Conservation (phyloP, 108 stramenopile genomes). For the Cyclotella baltica region DNA sequence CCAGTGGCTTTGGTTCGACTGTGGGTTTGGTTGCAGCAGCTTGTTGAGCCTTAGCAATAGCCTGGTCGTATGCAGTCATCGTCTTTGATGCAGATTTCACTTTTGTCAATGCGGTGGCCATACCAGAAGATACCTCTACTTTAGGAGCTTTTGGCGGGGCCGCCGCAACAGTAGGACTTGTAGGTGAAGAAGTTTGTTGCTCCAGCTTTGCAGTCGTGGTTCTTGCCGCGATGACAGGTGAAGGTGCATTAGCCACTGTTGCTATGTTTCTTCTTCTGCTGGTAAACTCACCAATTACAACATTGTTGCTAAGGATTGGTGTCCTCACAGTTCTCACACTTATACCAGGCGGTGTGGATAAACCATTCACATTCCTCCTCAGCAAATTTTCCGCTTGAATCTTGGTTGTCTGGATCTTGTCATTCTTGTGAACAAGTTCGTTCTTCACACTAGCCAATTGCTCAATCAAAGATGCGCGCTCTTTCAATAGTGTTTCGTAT, state of each 20-base stretch:
- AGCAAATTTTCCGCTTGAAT: slow-evolving; percentile 32
- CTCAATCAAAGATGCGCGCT: slow-evolving; percentile 15
- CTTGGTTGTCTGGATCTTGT: slow-evolving; percentile 30
- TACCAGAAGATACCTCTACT: neutral
- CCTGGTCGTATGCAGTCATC: slow-evolving; percentile 33
- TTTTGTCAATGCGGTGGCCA: slow-evolving; percentile 1
- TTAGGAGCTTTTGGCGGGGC: neutral
- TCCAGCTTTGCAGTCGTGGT: neutral
- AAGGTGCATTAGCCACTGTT: neutral
- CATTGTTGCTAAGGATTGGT: slow-evolving; percentile 10
- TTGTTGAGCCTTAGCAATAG: slow-evolving; percentile 14
- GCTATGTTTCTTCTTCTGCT: slow-evolving; percentile 16
- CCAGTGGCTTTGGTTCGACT: neutral
- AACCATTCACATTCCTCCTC: slow-evolving; percentile 3
- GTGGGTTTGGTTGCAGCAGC: neutral
- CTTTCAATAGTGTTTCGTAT: slow-evolving; percentile 6
- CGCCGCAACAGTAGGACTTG: neutral
- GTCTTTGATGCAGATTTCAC: slow-evolving; percentile 9
- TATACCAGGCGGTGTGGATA: neutral
- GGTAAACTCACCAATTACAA: slow-evolving; percentile 27
- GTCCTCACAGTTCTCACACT: slow-evolving; percentile 18
- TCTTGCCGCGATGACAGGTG: neutral
- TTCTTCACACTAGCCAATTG: slow-evolving; percentile 23
- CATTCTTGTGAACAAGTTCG: slow-evolving; percentile 25
- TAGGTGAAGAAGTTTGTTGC: neutral